A percentile compares a stretch with the other conserved stretches of the same genome.
Conservation (phyloP, 345 rosid genomes). For the Linum trigynum region DNA sequence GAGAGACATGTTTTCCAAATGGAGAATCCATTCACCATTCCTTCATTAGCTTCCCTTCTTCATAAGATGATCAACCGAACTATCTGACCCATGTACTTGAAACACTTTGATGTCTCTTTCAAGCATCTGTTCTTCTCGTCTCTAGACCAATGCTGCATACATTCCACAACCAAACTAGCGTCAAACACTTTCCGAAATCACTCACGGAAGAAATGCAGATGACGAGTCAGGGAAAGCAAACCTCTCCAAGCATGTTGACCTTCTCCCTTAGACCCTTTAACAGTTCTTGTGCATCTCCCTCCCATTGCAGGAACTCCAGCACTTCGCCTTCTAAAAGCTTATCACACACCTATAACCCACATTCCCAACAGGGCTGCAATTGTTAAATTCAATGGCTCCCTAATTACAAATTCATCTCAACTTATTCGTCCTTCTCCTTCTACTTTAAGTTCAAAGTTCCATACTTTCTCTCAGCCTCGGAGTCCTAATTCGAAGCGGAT, state of each 20-base stretch:
- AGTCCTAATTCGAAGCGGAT: no score
- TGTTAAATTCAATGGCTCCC: no score
- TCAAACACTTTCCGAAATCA: slow-evolving; percentile 10
- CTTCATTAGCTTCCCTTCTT: neutral
- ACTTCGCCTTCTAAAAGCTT: slow-evolving; percentile 60
- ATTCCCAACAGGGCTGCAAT: neutral
- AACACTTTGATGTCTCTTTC: slow-evolving; percentile 69
- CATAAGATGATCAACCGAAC: slow-evolving; percentile 61
- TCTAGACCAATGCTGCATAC: slow-evolving; percentile 73
- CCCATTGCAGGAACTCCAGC: slow-evolving; percentile 63
- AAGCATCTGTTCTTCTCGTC: slow-evolving; percentile 73
- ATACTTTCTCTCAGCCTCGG: no score
- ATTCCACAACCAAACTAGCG: slow-evolving; percentile 13
- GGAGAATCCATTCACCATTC: no score
- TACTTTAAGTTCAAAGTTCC: neutral
- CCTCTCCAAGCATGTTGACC: slow-evolving; percentile 85
- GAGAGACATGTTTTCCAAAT: no score
- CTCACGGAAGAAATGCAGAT: neutral
- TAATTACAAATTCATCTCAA: no score
- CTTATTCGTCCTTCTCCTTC: no score
- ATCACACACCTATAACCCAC: slow-evolving; percentile 51
- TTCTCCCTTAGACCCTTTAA: slow-evolving; percentile 62
- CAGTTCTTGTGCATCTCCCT: slow-evolving; percentile 46
- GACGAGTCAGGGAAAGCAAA: slow-evolving; percentile 18
- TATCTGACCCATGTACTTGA: slow-evolving; percentile 69